These are phyloP conservation scores for Cercophora samala DNA, from an alignment of 495 filamentous ascomycete species.

Conservation along the genomic window DNA sequence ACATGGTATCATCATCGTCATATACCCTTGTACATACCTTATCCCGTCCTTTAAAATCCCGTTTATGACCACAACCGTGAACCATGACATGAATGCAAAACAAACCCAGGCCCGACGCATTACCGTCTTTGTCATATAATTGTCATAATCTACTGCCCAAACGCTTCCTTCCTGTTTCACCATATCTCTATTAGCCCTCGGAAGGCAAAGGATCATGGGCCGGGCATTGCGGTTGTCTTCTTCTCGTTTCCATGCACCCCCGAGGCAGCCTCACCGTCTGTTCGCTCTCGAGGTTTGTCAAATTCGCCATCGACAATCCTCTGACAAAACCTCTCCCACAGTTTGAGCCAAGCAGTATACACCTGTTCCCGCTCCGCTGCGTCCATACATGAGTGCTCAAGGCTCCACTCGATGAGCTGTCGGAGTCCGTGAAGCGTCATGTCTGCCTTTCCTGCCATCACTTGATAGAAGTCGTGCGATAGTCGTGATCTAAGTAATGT, in stretches of 20 bases:
- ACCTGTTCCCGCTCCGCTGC: constrained; percentile 31
- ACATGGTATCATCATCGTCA: constrained; percentile 7
- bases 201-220: not conserved
- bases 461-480: constrained; percentile 57
- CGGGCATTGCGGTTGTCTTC: not conserved
- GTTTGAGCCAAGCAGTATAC: constrained; percentile 40
- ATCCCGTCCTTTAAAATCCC: not conserved
- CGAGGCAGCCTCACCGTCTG: not conserved
- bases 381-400: constrained; percentile 51
- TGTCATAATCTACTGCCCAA: not conserved
- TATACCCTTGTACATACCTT: not conserved
- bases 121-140: not conserved
- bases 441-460: constrained; percentile 49
- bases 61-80: not conserved
- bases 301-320: constrained; percentile 34
- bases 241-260: not conserved
- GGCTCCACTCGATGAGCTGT: constrained; percentile 54
- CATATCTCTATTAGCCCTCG: not conserved
- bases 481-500: constrained; percentile 44
- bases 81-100: not conserved
- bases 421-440: constrained; percentile 53
- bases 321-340: constrained; percentile 46
- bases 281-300: not conserved
- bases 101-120: not conserved
- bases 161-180: not conserved